Evolutionary conservation across 2,329 filamentous ascomycete genomes (phyloP), one percentile per base, ranked within the genome.

Genomic region (Coniochaeta hoffmannii): DNA sequence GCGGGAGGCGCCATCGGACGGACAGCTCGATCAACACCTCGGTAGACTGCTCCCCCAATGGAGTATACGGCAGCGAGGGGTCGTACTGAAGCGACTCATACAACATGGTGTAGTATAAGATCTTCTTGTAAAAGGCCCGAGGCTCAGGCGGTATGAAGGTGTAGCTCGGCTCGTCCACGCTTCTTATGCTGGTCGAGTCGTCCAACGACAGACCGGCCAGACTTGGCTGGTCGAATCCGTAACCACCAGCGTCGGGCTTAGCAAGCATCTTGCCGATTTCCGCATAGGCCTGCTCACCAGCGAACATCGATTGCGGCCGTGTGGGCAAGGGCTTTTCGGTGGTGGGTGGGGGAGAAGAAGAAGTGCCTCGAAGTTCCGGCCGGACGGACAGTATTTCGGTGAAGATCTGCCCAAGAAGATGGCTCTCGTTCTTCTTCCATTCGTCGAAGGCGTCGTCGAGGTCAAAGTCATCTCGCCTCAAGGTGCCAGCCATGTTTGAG

Each of bases 381-480:
- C 89, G 90, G 6, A 88, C 88, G 58, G 89, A 90, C 38, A 97
- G 76, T 60, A 99, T 90, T 35, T 92, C 89, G 63, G 96, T 79
- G 79, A 99, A 94, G 84, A 97, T 91, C 63, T 94, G 89, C 6
- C 91, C 94, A 41, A 99, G 75, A 63, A 96, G 90, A 12, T 88
- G 87, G 3, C 82, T 82, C 69, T 99, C 94, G n/a, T 85, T 82
- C 67, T 89, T 93, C 69, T 91, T 95, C 94, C 94, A 99, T 44
- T 83, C 77, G 60, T 92, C 85, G 67, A 92, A 99, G 3, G 88
- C 87, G 58, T 96, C 91, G 56, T 96, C 90, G 17, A 88, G 73
- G 58, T 96, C 90, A 69, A 99, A 99, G 69, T 99, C 93, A 50
- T 91, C 85, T 62, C 82, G 87, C 56, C 86, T 84, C 51, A 99